Evolutionary conservation across 108 stramenopile species (phyloP), one percentile per base, ranked within the genome.

Genomic region (Cyclotella choctawhatcheeana): DNA sequence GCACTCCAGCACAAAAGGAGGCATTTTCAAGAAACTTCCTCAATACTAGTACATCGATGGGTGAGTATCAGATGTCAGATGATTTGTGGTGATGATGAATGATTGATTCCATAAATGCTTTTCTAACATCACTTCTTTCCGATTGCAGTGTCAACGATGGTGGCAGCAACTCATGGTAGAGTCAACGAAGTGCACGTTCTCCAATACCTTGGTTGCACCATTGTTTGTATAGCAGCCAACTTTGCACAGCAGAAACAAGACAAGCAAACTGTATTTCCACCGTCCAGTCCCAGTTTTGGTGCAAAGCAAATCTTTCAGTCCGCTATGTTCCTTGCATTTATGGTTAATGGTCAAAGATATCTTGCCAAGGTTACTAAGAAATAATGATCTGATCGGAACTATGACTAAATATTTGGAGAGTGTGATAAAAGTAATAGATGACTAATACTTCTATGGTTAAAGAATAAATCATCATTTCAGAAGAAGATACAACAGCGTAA

Each of bases 191-290:
- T 80, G 20, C 79, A 80, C 37, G 79, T 80, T 0, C 47, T 80
- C 24, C 65, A 80, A 52, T 80, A 73, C 59, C 71, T 80, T 30
- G 79, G 79, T 34, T 59, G 58, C 17, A 80, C 79, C 10, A 80
- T 80, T 44, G 79, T 80, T 32, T 80, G 79, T 52, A 80, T 80
- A 31, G 79, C 79, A 32, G 79, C 79, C 14, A 80, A 80, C 47
- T 72, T 73, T 30, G 67, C 72, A 65, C 67, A 73, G 20, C 72
- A 64, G 29, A 62, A 24, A 22, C 64, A 54, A 33, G 55, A 48
- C 30, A 40, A 35, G 12, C 70, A 47, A 33, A 30, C 5, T 20
- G 60, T 16, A 53, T 34, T 22, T 13, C 25, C 20, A 43, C 27
- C 59, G 24, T 13, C 17, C 51, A 44, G 32, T 17, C 55, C 55